phyloP scores from a whole-genome alignment of 176 grass and related monocot species.

The Rhipidocladum racemiflorum region DNA sequence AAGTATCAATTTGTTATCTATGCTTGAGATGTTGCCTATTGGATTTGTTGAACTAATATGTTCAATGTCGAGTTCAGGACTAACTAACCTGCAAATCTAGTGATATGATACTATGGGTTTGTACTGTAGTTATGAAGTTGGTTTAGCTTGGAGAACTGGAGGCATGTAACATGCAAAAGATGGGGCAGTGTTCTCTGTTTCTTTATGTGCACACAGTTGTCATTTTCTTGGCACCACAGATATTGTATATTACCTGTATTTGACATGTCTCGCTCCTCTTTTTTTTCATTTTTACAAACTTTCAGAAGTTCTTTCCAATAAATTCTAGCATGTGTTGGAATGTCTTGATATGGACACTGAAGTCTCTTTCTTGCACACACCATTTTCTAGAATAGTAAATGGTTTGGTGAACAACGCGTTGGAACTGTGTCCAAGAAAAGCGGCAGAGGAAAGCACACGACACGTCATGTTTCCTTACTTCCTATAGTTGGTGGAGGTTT shows the following conservation, averaged over 20 bases:
- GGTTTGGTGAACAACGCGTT: constrained; percentile 94
- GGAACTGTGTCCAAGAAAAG: constrained; percentile 91
- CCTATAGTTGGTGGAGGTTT: constrained; percentile 74
- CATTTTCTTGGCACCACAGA: neutral
- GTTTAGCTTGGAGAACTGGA: constrained; percentile 10
- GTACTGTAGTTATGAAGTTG: neutral
- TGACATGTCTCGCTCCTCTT: neutral
- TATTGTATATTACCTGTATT: neutral
- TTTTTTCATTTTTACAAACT: neutral
- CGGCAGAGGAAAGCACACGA: constrained; percentile 95
- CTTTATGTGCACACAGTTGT: constrained; percentile 1
- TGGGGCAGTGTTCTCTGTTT: neutral
- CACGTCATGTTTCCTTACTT: constrained; percentile 91
- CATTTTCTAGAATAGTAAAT: constrained; percentile 71
- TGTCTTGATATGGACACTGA: constrained; percentile 11
- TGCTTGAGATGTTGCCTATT: neutral
- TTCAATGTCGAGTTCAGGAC: neutral
- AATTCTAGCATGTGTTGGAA: neutral
- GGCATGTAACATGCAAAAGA: neutral
- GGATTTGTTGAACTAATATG: neutral
- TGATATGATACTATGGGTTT: neutral
- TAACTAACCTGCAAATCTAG: neutral
- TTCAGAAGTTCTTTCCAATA: neutral
- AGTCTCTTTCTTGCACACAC: constrained; percentile 9
- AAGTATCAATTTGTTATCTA: neutral